Evolutionary conservation across 139 green algal species (phyloP), one percentile per base, ranked within the genome.

Genomic region (Picochlorum sp.): DNA sequence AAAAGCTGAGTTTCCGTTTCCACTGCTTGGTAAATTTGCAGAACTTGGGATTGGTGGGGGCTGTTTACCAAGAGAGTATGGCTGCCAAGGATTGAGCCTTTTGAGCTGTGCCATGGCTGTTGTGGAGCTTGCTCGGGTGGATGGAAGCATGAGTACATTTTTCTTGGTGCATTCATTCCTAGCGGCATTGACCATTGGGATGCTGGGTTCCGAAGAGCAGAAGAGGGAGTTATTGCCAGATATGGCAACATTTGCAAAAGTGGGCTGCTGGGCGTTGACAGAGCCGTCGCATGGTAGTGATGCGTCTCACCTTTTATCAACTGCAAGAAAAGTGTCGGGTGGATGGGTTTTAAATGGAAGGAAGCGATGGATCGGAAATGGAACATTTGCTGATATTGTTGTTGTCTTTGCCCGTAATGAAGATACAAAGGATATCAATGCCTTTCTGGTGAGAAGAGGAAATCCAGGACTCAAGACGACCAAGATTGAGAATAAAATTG

Each of bases 361-460:
- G 56, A 97, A 97, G 83, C 81, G 91, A 30, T 97, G 91, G 91
- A 97, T 97, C 45, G 91, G 91, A 65, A 97, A 97, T 64, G 68
- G 49, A 64, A 92, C 91, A 7, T 96, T 86, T 78, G 86, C 86
- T 15, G 91, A 97, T 54, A 66, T 95, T 13, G 71, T 77, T 3
- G 77, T 97, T 1, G 75, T 97, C 13, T 96, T 83, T 81, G 89
- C 89, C 4, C 76, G 87, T 45, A 93, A 83, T 77, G 77, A 34
- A 9, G 72, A 86, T 49, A 86, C 77, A 10, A 60, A 60, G 26
- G 67, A 91, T 71, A 78, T 95, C 45, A 94, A 92, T 75, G 84
- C 85, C 2, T 97, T 97, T 74, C 81, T 97, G 10, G 88, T 97
- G 59, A 78, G 83, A 62, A 97, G 97, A 71, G 84, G 84, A 59